Evolutionary conservation across 2,329 filamentous ascomycete species (phyloP), one percentile per base, ranked within the genome.

Genomic region (Phaeosphaeriaceae sp.): DNA sequence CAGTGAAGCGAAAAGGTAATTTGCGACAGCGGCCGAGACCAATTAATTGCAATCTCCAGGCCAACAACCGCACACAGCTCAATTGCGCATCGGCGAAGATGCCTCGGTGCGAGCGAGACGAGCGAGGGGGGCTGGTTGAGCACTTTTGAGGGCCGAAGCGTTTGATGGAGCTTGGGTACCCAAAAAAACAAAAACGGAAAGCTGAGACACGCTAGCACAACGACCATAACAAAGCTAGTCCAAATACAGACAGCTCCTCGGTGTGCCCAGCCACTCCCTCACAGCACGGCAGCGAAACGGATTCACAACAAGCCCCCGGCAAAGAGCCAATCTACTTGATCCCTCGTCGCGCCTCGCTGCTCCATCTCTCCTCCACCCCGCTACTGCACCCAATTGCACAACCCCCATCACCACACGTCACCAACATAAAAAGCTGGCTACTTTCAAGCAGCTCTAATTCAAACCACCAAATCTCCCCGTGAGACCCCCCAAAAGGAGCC

Each of bases 351-450:
- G 59, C 56, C 59, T 60, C 55, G 48, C 53, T 66, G 61, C 61
- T 63, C 61, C 66, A 54, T 69, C 66, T 57, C 61, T 68, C 62
- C 63, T 69, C 64, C 70, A 65, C 65, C 68, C 68, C 69, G 58
- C 68, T 67, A 64, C 66, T 65, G 64, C 67, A 71, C 56, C 71
- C 70, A 73, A 71, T 72, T 70, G 68, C 65, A 67, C 58, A 50
- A 51, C 46, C 60, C 61, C 60, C 63, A 61, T 53, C 62, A 57
- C 58, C 59, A 55, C 54, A 64, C 59, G 46, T 60, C 53, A 63
- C 23, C 60, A 54, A 51, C 52, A 54, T 58, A 50, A 70, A 50
- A 70, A 67, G 57, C 70, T 72, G 70, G 68, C 70, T 54, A 49
- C 60, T 37, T 51, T 58, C 51, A 40, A 57, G 60, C 56, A 56